phyloP scores from a whole-genome alignment of 148 eudicot species.

The Heliamphora exappendiculata region DNA sequence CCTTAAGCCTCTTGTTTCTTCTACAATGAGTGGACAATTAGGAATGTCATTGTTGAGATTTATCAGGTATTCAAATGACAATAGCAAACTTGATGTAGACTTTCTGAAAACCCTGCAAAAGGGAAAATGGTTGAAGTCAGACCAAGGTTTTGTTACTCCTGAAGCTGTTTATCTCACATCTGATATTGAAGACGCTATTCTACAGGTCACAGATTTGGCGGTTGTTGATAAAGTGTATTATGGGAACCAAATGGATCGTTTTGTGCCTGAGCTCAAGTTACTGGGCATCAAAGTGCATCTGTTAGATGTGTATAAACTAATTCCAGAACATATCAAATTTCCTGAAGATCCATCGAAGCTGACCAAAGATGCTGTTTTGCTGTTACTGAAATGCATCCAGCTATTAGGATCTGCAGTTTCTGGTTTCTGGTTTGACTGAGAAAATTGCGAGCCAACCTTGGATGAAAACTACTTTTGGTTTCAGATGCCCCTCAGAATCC shows the following conservation, averaged over 20 bases:
- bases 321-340: conserved; percentile 7
- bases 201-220: conserved; percentile 8
- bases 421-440: not conserved
- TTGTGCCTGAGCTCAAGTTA: conserved; percentile 26
- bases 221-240: conserved; percentile 13
- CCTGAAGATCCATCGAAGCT: conserved; percentile 9
- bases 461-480: conserved; percentile 8
- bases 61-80: conserved; percentile 10
- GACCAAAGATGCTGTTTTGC: conserved; percentile 9
- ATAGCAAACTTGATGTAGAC: conserved; percentile 1
- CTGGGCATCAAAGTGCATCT: not conserved
- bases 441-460: conserved; percentile 7
- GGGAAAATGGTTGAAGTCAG: conserved; percentile 13
- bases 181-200: conserved; percentile 13
- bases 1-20: not conserved
- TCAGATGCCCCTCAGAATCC: conserved; percentile 3
- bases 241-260: not conserved
- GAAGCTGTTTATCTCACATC: conserved; percentile 8
- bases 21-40: not conserved
- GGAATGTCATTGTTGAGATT: conserved; percentile 15
- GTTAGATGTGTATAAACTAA: conserved; percentile 5
- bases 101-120: conserved; percentile 5
- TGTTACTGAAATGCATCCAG: conserved; percentile 12
- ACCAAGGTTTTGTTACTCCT: conserved; percentile 7
- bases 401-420: not conserved